Conservation (phyloP, 2,329 filamentous ascomycete species). For the Trichoderma sp. region DNA sequence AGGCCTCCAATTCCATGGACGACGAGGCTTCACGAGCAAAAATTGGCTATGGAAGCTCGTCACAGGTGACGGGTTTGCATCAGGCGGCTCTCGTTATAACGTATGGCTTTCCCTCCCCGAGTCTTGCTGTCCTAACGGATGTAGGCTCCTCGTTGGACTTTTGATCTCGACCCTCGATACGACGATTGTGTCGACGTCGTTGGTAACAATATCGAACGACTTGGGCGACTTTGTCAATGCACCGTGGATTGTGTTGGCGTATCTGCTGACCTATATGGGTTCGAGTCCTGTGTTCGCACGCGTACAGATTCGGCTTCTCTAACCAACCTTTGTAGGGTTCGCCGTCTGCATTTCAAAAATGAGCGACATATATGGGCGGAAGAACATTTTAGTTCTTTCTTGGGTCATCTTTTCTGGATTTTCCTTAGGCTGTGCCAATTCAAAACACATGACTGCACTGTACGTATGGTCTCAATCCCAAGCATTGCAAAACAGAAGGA, state of each 20-base stretch:
- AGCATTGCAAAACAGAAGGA: background rate
- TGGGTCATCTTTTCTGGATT: constrained; percentile 56
- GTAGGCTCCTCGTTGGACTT: constrained; percentile 50
- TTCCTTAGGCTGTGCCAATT: constrained; percentile 52
- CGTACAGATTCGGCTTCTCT: constrained; percentile 15
- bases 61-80: constrained; percentile 6
- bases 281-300: constrained; percentile 19
- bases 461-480: constrained; percentile 31
- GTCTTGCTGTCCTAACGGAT: background rate
- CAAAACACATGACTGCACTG: constrained; percentile 51
- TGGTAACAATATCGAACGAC: constrained; percentile 55
- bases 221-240: constrained; percentile 50
- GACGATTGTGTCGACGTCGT: constrained; percentile 56
- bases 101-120: constrained; percentile 17
- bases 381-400: constrained; percentile 47
- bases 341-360: constrained; percentile 57
- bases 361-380: constrained; percentile 58
- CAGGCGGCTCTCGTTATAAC: constrained; percentile 21
- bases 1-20: constrained; percentile 6
- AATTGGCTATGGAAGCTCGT: background rate
- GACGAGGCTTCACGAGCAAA: background rate
- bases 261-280: constrained; percentile 57
- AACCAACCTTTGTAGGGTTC: constrained; percentile 40
- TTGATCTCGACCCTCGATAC: constrained; percentile 57
- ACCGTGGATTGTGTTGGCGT: constrained; percentile 55